These are phyloP conservation scores for Spergularia azorica DNA, from an alignment of 179 eudicot genomes.

Conservation along the genomic window DNA sequence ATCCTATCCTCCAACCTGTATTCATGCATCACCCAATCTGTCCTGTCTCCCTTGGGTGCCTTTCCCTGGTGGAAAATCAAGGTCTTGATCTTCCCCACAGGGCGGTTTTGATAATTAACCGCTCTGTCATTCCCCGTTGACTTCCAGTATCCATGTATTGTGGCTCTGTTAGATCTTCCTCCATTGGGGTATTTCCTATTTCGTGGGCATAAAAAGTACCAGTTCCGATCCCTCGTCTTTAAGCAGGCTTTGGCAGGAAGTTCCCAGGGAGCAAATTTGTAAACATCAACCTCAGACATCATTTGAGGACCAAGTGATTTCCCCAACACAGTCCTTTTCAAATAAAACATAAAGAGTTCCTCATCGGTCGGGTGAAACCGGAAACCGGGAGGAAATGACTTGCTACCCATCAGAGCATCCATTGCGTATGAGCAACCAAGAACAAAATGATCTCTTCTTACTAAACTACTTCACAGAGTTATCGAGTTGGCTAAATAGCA, in stretches of 20 bases:
- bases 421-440: slow-evolving; percentile 11
- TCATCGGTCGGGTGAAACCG: slow-evolving; percentile 81
- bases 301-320: slow-evolving; percentile 35
- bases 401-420: slow-evolving; percentile 31
- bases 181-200: slow-evolving; percentile 59
- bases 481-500: neutral
- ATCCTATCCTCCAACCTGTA: slow-evolving; percentile 49
- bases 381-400: slow-evolving; percentile 55
- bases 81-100: slow-evolving; percentile 66
- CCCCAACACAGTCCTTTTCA: slow-evolving; percentile 69
- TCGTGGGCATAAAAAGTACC: slow-evolving; percentile 78
- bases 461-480: slow-evolving; percentile 11
- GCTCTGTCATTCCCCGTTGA: slow-evolving; percentile 67
- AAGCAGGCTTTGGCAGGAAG: slow-evolving; percentile 55
- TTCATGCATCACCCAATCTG: slow-evolving; percentile 87
- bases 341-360: slow-evolving; percentile 64
- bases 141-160: slow-evolving; percentile 76
- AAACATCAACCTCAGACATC: slow-evolving; percentile 65
- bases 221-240: slow-evolving; percentile 55
- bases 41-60: slow-evolving; percentile 64
- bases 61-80: slow-evolving; percentile 70
- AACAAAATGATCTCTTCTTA: slow-evolving; percentile 5
- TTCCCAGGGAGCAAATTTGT: slow-evolving; percentile 65
- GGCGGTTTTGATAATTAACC: slow-evolving; percentile 30
- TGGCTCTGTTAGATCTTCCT: slow-evolving; percentile 54